These are phyloP conservation scores for Penicillium chermesinum DNA, from an alignment of 495 filamentous ascomycete genomes.

Conservation along the genomic window DNA sequence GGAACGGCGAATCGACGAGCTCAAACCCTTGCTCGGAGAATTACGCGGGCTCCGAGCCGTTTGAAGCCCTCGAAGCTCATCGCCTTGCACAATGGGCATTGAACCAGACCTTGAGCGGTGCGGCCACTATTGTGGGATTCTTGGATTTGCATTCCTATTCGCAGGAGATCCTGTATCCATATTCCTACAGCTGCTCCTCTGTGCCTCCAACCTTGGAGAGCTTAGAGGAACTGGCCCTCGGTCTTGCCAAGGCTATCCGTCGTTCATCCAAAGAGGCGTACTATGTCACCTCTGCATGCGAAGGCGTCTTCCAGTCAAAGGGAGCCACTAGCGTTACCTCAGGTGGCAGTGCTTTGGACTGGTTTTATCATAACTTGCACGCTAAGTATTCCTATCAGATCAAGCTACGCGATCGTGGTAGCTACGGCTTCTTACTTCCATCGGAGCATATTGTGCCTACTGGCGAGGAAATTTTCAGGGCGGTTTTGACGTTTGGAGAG, in stretches of 20 bases:
- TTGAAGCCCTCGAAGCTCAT: constrained; percentile 75
- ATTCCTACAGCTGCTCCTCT: constrained; percentile 73
- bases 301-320: constrained; percentile 56
- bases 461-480: constrained; percentile 78
- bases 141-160: constrained; percentile 94
- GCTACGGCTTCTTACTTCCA: constrained; percentile 89
- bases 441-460: constrained; percentile 84
- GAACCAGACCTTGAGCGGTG: constrained; percentile 71
- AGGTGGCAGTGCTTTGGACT: constrained; percentile 88
- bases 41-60: constrained; percentile 77
- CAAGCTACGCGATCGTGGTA: constrained; percentile 90
- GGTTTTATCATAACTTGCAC: constrained; percentile 85
- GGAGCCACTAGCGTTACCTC: constrained; percentile 43
- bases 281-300: constrained; percentile 79
- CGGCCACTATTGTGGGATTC: constrained; percentile 70
- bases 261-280: constrained; percentile 69
- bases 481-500: constrained; percentile 73
- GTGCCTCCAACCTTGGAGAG: constrained; percentile 84
- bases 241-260: constrained; percentile 85
- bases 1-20: constrained; percentile 62
- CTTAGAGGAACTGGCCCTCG: constrained; percentile 81
- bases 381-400: constrained; percentile 90
- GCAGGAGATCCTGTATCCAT: constrained; percentile 91
- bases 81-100: constrained; percentile 76
- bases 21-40: constrained; percentile 89